A percentile compares a stretch with the other conserved stretches of the same genome.
phyloP scores from a whole-genome alignment of 805 yeast species.

The Zygosaccharomyces gambellarensis region DNA sequence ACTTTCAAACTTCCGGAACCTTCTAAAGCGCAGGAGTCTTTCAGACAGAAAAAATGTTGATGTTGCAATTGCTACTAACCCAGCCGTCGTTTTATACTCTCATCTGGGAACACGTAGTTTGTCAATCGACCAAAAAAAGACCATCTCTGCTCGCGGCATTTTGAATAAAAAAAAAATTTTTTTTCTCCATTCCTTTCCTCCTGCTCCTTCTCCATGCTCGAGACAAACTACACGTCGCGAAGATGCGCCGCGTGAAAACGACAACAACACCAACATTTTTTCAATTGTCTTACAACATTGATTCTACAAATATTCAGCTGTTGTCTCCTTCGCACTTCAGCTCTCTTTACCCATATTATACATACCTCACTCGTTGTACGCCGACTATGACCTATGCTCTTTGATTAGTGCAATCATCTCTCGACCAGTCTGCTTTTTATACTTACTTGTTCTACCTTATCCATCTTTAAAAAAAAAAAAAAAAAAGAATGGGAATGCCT shows the following conservation, averaged over 20 bases:
- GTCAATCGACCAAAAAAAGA: not conserved
- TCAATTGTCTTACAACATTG: not conserved
- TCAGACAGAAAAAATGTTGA: too few relatives aligned
- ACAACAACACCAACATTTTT: not conserved
- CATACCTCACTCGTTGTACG: slow-evolving; percentile 1
- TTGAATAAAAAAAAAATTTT: not conserved
- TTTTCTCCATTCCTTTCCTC: not conserved
- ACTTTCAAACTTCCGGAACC: too few relatives aligned
- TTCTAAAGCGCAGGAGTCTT: too few relatives aligned
- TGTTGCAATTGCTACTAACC: too few relatives aligned
- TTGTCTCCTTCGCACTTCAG: not conserved
- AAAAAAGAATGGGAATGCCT: not conserved
- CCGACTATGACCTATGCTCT: not conserved
- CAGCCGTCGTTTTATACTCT: not conserved
- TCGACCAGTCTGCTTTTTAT: not conserved
- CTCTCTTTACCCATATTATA: not conserved
- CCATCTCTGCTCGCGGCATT: slow-evolving; percentile 1
- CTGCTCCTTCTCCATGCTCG: not conserved
- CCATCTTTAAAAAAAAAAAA: not conserved
- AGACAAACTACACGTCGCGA: not conserved
- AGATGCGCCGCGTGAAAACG: too few relatives aligned
- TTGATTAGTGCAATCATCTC: not conserved
- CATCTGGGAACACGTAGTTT: not conserved
- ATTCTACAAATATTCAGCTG: too few relatives aligned
- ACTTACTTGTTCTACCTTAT: not conserved